Conservation (phyloP, 768 basidiomycete species). For the Cubamyces sp. region DNA sequence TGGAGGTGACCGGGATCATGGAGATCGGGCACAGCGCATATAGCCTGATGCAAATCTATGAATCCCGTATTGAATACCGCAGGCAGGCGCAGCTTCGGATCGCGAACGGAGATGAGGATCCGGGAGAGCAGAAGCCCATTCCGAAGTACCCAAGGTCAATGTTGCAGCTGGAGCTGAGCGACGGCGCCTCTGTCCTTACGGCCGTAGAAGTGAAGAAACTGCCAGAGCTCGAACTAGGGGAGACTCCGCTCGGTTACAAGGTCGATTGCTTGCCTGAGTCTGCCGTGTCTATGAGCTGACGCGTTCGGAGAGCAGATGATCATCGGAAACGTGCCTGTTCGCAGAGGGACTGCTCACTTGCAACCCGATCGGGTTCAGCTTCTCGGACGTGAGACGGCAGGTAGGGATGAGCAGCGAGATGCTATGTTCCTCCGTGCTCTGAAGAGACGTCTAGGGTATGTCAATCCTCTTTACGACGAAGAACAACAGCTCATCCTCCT, state of each 20-base stretch:
- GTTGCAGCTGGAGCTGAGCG: conserved; percentile 75
- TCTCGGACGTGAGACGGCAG: conserved; percentile 64
- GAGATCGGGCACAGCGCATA: conserved; percentile 89
- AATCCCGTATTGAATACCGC: conserved; percentile 62
- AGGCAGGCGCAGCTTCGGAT: conserved; percentile 50
- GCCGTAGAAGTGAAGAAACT: conserved; percentile 82
- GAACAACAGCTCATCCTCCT: conserved; percentile 21
- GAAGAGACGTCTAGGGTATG: conserved; percentile 67
- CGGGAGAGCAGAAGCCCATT: conserved; percentile 63
- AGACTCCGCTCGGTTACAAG: conserved; percentile 84
- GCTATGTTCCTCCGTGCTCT: conserved; percentile 65
- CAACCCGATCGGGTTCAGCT: conserved; percentile 68
- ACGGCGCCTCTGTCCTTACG: conserved; percentile 68
- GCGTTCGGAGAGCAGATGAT: conserved; percentile 57
- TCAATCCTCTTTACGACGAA: not conserved
- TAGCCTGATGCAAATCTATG: conserved; percentile 68
- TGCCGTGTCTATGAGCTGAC: not conserved
- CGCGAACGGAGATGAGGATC: conserved; percentile 57
- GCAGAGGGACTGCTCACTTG: conserved; percentile 75
- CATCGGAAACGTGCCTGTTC: conserved; percentile 68
- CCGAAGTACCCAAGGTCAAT: conserved; percentile 84
- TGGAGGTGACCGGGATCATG: conserved; percentile 77
- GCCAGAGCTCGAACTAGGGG: conserved; percentile 67
- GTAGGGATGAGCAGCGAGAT: conserved; percentile 62
- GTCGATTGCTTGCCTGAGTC: conserved; percentile 42